Evolutionary conservation across 164 flowering plant genomes (phyloP).

Genomic region (Nymphaea colorata): DNA sequence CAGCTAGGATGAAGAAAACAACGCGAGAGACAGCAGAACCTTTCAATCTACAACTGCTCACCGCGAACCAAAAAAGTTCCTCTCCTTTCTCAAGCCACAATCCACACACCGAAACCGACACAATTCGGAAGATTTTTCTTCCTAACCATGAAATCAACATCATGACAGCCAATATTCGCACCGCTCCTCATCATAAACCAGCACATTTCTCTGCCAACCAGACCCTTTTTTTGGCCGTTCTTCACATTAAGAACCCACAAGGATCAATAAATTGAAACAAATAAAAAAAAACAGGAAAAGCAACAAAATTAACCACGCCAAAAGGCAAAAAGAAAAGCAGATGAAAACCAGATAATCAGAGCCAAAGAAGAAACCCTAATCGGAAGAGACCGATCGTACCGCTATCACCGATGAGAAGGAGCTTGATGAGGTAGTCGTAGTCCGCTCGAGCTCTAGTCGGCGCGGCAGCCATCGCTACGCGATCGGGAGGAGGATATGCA

Average conservation of each 20-base stretch:
- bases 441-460: conserved; percentile 60
- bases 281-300: not conserved
- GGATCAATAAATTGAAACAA: not conserved
- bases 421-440: conserved; percentile 47
- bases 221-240: no score
- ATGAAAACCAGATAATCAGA: not conserved
- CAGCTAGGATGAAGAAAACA: not conserved
- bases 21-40: not conserved
- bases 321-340: not conserved
- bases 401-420: conserved; percentile 52
- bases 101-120: not conserved
- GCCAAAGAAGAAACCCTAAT: not conserved
- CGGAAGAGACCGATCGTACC: conserved; percentile 17
- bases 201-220: not conserved
- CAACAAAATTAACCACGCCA: not conserved
- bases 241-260: not conserved
- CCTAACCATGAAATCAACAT: not conserved
- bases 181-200: no score
- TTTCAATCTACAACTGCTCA: not conserved
- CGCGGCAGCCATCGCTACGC: conserved; percentile 43
- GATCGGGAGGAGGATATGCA: not conserved
- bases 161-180: not conserved
- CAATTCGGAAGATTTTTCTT: not conserved
- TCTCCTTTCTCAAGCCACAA: not conserved
- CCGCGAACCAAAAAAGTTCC: not conserved